phyloP scores from a whole-genome alignment of 257 asterid species.

The Solanum tacnaense region DNA sequence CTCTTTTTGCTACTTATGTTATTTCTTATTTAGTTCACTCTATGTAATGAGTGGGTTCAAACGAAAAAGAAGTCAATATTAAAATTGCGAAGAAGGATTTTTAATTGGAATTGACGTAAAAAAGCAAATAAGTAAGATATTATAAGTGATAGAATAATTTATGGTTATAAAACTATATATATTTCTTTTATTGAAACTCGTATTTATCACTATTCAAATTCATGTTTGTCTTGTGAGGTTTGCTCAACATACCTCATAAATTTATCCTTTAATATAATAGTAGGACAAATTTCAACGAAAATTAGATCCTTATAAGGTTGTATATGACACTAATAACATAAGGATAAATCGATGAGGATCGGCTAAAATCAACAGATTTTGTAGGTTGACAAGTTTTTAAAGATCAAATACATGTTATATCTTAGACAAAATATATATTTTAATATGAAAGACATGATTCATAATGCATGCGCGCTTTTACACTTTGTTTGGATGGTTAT shows the following conservation, averaged over 20 bases:
- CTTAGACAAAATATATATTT: too few species aligned
- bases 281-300: not conserved
- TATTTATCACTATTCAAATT: not conserved
- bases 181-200: not conserved
- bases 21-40: too few species aligned
- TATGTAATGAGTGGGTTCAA: not conserved
- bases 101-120: not conserved
- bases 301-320: not conserved
- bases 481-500: too few species aligned
- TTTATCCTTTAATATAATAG: not conserved
- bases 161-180: rapidly evolving
- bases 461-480: too few species aligned
- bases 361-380: too few species aligned
- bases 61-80: too few species aligned
- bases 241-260: not conserved
- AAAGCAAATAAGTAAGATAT: too few species aligned
- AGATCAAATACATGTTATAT: too few species aligned
- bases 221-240: not conserved
- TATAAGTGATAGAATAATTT: too few species aligned
- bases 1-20: too few species aligned
- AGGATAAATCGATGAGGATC: not conserved
- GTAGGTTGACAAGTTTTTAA: too few species aligned
- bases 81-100: not conserved
- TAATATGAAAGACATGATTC: too few species aligned
- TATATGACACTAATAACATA: not conserved